These are phyloP conservation scores for Ceriops decandra DNA, from an alignment of 345 rosid genomes.

Conservation along the genomic window DNA sequence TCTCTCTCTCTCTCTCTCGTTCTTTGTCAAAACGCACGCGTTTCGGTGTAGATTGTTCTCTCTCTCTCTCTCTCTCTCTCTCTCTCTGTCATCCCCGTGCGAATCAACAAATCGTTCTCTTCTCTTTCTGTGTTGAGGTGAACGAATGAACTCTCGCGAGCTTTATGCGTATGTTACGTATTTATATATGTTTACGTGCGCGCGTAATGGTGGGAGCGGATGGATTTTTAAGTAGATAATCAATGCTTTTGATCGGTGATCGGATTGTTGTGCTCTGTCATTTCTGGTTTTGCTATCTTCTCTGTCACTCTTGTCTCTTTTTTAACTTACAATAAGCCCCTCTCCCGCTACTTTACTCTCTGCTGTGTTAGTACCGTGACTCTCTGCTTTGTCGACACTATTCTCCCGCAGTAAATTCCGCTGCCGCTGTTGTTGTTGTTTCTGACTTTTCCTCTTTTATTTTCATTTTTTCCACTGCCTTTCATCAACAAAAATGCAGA, in stretches of 20 bases:
- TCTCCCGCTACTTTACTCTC: slow-evolving; percentile 4
- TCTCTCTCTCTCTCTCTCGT: too few relatives aligned
- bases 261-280: slow-evolving; percentile 33
- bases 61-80: not conserved
- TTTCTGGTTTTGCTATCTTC: slow-evolving; percentile 30
- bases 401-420: slow-evolving; percentile 15
- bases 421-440: not conserved
- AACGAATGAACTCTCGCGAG: not conserved
- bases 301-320: slow-evolving; percentile 36
- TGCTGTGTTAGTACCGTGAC: slow-evolving; percentile 1
- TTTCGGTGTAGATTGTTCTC: slow-evolving; percentile 24
- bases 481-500: not conserved
- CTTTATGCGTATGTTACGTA: too few relatives aligned
- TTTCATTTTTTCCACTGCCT: not conserved
- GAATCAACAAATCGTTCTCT: not conserved
- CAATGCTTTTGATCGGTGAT: slow-evolving; percentile 15
- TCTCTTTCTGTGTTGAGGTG: not conserved
- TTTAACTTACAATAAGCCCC: slow-evolving; percentile 2
- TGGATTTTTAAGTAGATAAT: not conserved
- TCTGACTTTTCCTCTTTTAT: not conserved
- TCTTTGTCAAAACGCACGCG: slow-evolving; percentile 15
- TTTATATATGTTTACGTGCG: not conserved
- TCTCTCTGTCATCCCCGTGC: not conserved
- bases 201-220: too few relatives aligned
- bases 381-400: slow-evolving; percentile 33